Base-by-base conservation (phyloP, 1,284 basidiomycete genomes). In the Ceratobasidium sp. region DNA sequence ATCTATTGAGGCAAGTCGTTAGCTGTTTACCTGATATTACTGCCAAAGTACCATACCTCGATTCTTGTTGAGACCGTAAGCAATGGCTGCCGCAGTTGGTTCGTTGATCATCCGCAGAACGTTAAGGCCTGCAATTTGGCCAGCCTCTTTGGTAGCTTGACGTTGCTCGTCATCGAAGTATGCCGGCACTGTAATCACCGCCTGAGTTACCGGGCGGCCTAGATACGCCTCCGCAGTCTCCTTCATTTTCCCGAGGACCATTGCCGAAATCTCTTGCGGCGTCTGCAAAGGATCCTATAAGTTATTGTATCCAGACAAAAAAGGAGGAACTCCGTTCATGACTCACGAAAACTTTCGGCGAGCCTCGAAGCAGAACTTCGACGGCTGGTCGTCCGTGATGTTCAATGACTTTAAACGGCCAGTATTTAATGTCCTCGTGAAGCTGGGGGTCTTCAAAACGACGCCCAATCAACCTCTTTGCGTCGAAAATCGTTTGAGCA, bases 111-210 rank as follows among this genome's bases (percentile, higher is more conserved):
- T 88, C 78, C 88, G 87, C 82, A 88, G 85, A 53, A 89, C 87
- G 84, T 88, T 88, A 72, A 89, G 84, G 77, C 88, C 88, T 49
- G 88, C 85, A 81, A 89, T 89, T 77, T 85, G 81, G 83, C 88
- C 87, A 78, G 88, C 87, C 81, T 89, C 88, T 86, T 88, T 89
- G 84, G 88, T 89, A 53, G 88, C 87, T 83, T 89, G 88, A 76
- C 88, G 86, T 84, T 89, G 88, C 66, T 87, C 87, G 85, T 89
- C 87, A 85, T 89, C 88, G 88, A 91, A 90, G 89, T 90, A 89
- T 82, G 89, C 87, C 49, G 84, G 84, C 77, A 84, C 84, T 61
- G 86, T 87, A 83, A 89, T 86, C 81, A 89, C 89, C 81, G 89
- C 90, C 83, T 90, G 87, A 82, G 86, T 87, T 58, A 58, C 55